phyloP scores from a whole-genome alignment of 306 rosid species.

The Quercus cerris region DNA sequence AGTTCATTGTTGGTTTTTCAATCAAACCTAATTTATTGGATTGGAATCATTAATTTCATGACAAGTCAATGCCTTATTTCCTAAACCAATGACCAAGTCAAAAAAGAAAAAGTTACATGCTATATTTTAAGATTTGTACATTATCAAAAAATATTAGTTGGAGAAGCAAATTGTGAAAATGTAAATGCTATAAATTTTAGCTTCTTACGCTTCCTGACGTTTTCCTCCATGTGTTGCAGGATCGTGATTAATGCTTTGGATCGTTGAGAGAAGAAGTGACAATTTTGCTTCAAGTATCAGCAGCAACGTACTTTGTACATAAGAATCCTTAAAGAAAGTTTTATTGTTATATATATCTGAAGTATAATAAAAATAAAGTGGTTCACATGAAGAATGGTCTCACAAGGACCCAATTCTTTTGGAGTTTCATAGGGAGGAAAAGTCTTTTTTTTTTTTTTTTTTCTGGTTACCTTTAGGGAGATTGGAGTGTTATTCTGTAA shows the following conservation, averaged over 20 bases:
- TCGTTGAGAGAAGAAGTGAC: conserved; percentile 50
- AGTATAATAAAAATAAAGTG: conserved; percentile 21
- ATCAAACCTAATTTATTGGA: no score
- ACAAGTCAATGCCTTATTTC: no score
- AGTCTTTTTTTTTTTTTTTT: neutral
- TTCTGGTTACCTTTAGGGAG: neutral
- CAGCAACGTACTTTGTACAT: conserved; percentile 33
- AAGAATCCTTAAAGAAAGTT: conserved; percentile 20
- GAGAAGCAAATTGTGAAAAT: no score
- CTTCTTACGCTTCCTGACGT: neutral
- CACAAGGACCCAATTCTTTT: conserved; percentile 25
- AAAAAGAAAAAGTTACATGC: no score
- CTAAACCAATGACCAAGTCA: no score
- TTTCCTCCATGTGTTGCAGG: conserved; percentile 44
- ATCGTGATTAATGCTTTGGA: conserved; percentile 64
- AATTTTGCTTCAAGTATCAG: conserved; percentile 15
- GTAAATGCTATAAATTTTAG: no score
- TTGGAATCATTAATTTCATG: no score
- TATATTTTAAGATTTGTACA: no score
- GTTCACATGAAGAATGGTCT: conserved; percentile 16
- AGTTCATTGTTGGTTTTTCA: no score
- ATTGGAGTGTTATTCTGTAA: neutral
- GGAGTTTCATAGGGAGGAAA: conserved; percentile 22
- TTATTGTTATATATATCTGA: neutral
- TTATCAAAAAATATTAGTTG: no score